Percentiles rank a stretch among this genome's conserved stretches.
Conservation (phyloP, 1,139 yeast species). For the Suhomyces terraborum region DNA sequence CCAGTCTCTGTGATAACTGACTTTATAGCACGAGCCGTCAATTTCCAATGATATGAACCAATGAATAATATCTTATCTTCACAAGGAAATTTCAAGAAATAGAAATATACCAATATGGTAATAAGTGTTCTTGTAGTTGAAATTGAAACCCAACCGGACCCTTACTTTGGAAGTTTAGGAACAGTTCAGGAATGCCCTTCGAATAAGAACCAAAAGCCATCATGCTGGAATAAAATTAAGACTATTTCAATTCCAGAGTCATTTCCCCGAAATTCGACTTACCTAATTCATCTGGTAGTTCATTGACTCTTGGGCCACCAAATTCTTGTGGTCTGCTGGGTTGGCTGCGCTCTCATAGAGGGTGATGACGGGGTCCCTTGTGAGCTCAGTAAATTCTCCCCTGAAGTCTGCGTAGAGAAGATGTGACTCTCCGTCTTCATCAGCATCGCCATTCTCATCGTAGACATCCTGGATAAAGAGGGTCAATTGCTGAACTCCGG, state of each 20-base stretch:
- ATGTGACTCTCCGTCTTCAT: constrained; percentile 55
- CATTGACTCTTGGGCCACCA: constrained; percentile 19
- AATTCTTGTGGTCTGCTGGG: constrained; percentile 79
- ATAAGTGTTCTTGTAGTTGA: no score
- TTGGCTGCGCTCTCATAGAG: constrained; percentile 90
- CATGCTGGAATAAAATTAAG: no score
- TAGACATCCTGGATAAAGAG: constrained; percentile 67
- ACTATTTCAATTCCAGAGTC: background rate
- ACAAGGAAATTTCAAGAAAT: no score
- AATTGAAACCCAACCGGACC: no score
- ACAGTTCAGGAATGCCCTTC: no score
- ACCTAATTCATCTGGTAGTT: constrained; percentile 8
- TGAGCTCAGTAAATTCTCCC: constrained; percentile 70
- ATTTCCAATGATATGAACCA: no score
- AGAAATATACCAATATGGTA: no score
- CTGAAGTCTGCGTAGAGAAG: constrained; percentile 76
- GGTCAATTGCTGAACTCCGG: constrained; percentile 69
- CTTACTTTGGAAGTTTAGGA: no score
- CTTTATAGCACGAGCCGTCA: no score
- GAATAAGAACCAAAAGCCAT: no score
- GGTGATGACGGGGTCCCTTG: constrained; percentile 70
- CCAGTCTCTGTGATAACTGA: no score
- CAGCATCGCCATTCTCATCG: constrained; percentile 50
- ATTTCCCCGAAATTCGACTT: background rate
- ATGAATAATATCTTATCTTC: no score